Evolutionary conservation across 1,139 yeast species (phyloP).

Genomic region (Kodamaea plutei): DNA sequence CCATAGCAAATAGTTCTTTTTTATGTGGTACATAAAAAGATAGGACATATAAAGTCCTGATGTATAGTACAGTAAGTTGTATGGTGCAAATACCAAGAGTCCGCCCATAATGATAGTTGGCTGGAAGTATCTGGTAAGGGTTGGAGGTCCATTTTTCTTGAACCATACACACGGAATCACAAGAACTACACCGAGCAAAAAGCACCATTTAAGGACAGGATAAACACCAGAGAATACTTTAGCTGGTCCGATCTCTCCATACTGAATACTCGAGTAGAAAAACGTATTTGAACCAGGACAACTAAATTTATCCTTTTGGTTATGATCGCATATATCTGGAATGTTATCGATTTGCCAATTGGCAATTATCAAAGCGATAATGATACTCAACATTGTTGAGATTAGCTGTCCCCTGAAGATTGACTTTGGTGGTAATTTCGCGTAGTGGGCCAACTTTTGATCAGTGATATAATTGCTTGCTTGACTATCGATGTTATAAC

Average conservation of each 20-base stretch:
- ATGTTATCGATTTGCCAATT: slow-evolving; percentile 52
- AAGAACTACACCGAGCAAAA: slow-evolving; percentile 48
- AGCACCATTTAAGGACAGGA: slow-evolving; percentile 48
- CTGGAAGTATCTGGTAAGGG: slow-evolving; percentile 33
- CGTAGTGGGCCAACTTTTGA: slow-evolving; percentile 60
- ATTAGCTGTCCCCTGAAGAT: slow-evolving; percentile 56
- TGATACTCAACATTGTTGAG: slow-evolving; percentile 38
- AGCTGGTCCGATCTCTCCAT: slow-evolving; percentile 67
- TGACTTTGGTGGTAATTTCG: slow-evolving; percentile 58
- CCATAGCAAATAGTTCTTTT: slow-evolving; percentile 48
- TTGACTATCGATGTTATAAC: slow-evolving; percentile 59
- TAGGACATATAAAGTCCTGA: slow-evolving; percentile 48
- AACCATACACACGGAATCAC: slow-evolving; percentile 41
- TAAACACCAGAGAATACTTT: slow-evolving; percentile 49
- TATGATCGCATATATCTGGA: slow-evolving; percentile 43
- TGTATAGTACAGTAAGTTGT: slow-evolving; percentile 50
- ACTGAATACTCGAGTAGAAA: slow-evolving; percentile 51
- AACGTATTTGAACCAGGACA: slow-evolving; percentile 49
- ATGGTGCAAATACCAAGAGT: slow-evolving; percentile 48
- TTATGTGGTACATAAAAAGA: slow-evolving; percentile 51
- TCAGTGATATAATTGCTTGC: slow-evolving; percentile 54
- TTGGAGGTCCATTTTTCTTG: slow-evolving; percentile 30
- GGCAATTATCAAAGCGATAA: slow-evolving; percentile 50
- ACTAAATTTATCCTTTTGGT: slow-evolving; percentile 40
- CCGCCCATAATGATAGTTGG: slow-evolving; percentile 50